Percentiles rank a stretch among this genome's conserved stretches.
Evolutionary conservation across 2,329 filamentous ascomycete species (phyloP).

Genomic region (Calycina herbarum): DNA sequence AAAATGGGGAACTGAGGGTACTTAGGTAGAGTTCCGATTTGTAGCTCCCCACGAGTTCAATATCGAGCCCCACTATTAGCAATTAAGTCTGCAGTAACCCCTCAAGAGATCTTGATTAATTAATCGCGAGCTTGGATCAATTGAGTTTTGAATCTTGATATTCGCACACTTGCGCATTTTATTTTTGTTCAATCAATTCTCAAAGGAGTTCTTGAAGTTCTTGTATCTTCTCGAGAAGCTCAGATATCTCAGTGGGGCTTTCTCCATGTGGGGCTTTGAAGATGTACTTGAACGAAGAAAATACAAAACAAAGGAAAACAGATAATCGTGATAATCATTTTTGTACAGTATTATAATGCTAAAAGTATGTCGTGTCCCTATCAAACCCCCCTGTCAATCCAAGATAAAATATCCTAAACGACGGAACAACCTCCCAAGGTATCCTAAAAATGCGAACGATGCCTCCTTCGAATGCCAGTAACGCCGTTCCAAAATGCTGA

Average conservation of each 20-base stretch:
- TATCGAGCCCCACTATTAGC: not conserved
- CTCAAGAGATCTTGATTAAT: not conserved
- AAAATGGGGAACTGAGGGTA: not conserved
- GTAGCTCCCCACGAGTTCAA: not conserved
- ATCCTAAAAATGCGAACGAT: not conserved
- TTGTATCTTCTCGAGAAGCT: not conserved
- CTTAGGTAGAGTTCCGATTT: not conserved
- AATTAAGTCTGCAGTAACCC: not conserved
- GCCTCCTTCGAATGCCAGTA: not conserved
- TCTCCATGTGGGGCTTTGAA: not conserved
- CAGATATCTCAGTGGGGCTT: not conserved
- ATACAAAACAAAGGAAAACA: not conserved
- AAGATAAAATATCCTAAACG: not conserved
- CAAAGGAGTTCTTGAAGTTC: not conserved
- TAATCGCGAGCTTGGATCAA: not conserved
- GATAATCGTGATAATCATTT: not conserved
- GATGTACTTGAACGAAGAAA: not conserved
- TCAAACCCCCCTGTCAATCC: not conserved
- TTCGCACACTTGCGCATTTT: not conserved
- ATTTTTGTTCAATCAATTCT: not conserved
- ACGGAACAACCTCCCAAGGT: not conserved
- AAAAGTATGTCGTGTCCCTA: not conserved
- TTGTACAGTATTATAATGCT: not conserved
- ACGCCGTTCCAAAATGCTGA: constrained; percentile 4
- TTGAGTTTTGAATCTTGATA: not conserved